These are phyloP conservation scores for Claviceps humidiphila DNA, from an alignment of 2,329 filamentous ascomycete genomes.

Conservation along the genomic window DNA sequence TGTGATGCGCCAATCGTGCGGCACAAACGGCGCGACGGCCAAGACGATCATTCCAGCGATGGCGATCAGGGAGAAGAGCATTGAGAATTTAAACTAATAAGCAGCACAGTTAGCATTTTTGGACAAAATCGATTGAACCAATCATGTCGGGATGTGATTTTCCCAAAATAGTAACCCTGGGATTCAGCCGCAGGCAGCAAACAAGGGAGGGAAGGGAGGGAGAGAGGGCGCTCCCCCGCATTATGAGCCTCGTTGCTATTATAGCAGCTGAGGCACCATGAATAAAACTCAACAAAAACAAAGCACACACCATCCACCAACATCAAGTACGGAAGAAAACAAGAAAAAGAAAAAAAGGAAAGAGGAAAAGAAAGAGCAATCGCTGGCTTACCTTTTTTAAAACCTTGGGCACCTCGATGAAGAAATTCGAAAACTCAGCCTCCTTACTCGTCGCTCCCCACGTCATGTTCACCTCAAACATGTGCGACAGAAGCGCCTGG, in stretches of 20 bases:
- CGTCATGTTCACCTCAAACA: constrained; percentile 75
- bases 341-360: too few species aligned
- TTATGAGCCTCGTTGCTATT: too few species aligned
- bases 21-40: constrained; percentile 50
- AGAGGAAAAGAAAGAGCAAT: constrained; percentile 4
- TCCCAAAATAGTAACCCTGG: neutral
- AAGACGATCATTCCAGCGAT: constrained; percentile 52
- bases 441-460: constrained; percentile 83
- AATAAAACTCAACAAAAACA: too few species aligned
- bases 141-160: neutral
- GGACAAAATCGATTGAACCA: neutral
- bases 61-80: constrained; percentile 45
- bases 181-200: neutral
- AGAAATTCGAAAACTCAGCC: constrained; percentile 69
- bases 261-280: too few species aligned
- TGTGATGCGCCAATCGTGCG: constrained; percentile 50
- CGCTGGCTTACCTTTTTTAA: constrained; percentile 52
- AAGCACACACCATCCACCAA: too few species aligned
- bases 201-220: too few species aligned
- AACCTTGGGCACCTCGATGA: constrained; percentile 70
- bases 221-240: neutral
- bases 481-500: constrained; percentile 66
- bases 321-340: too few species aligned
- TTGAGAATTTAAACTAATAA: constrained; percentile 55
- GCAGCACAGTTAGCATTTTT: constrained; percentile 8